Conservation (phyloP, 164 flowering plant genomes). For the Stephania japonica region DNA sequence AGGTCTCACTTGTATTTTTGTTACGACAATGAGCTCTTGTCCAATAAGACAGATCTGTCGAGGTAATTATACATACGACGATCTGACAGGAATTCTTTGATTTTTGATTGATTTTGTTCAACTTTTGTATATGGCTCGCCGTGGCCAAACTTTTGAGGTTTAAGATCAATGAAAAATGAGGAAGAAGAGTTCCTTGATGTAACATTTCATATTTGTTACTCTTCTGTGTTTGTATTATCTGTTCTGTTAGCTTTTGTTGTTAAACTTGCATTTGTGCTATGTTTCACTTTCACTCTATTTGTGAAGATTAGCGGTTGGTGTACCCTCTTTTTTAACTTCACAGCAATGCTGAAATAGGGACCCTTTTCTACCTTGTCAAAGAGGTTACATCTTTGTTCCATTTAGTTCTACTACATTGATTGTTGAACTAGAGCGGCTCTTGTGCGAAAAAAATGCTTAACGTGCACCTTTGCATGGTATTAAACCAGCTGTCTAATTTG, state of each 20-base stretch:
- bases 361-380: no score
- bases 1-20: neutral
- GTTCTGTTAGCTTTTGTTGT: neutral
- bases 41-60: neutral
- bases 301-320: neutral
- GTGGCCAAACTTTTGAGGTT: slow-evolving; percentile 2
- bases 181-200: slow-evolving; percentile 3
- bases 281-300: neutral
- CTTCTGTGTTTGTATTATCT: neutral
- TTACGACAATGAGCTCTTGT: slow-evolving; percentile 4
- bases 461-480: no score
- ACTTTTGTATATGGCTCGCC: slow-evolving; percentile 1
- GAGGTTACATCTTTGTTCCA: no score
- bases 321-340: neutral
- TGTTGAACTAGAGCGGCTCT: no score
- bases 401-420: no score
- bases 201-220: neutral
- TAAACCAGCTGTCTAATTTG: no score
- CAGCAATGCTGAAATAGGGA: no score
- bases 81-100: slow-evolving; percentile 3
- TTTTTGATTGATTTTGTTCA: slow-evolving; percentile 5
- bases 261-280: neutral
- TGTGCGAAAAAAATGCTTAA: no score
- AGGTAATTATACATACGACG: slow-evolving; percentile 1
- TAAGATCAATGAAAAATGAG: slow-evolving; percentile 1